Percentiles rank a stretch among this genome's conserved stretches.
Evolutionary conservation across 169 alveolate genomes (phyloP).

Genomic region (Eimeria necatrix): DNA sequence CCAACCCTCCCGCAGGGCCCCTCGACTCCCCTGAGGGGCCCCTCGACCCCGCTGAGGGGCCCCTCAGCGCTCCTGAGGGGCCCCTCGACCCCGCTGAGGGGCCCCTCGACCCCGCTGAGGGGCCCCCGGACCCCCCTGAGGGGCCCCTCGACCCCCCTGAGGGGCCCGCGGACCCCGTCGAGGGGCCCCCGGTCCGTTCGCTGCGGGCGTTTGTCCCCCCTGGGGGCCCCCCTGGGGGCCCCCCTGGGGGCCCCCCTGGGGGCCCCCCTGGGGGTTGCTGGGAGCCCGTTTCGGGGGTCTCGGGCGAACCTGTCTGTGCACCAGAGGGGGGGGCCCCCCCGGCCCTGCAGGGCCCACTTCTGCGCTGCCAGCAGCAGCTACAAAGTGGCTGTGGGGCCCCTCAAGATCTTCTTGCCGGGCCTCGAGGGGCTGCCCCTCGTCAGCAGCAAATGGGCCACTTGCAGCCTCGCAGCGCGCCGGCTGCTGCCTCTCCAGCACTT

Average conservation of each 20-base stretch:
- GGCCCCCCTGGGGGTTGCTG: no score
- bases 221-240: neutral
- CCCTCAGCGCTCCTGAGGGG: neutral
- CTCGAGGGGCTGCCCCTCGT: conserved; percentile 36
- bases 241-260: no score
- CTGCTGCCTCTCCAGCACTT: conserved; percentile 48
- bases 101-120: neutral
- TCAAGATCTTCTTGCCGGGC: neutral
- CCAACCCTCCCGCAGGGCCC: neutral
- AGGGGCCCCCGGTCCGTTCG: no score
- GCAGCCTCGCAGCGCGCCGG: neutral
- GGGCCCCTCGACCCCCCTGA: neutral
- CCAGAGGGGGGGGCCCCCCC: conserved; percentile 40
- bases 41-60: neutral
- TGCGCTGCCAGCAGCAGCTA: conserved; percentile 9
- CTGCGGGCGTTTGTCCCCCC: neutral
- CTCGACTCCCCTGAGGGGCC: no score
- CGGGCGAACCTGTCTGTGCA: neutral
- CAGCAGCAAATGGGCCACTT: neutral
- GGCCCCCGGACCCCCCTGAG: no score
- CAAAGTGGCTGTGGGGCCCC: neutral
- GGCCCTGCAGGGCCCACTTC: conserved; percentile 1
- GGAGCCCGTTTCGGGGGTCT: neutral
- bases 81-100: neutral
- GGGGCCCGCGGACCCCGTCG: neutral